Evolutionary conservation across 805 yeast genomes (phyloP).

Genomic region (Brettanomyces naardenensis): DNA sequence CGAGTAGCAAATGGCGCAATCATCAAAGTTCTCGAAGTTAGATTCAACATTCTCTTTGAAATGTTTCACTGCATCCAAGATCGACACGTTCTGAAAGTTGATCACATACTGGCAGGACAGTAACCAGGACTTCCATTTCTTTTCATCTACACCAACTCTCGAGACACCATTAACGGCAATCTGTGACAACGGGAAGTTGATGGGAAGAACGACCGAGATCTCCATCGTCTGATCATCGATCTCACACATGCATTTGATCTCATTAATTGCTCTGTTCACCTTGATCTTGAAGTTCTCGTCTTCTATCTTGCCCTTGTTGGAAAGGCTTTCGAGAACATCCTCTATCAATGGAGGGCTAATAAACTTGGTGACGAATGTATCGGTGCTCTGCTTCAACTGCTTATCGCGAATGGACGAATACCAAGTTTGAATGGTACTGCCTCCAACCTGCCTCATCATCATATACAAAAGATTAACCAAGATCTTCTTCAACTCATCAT

Average conservation of each 20-base stretch:
- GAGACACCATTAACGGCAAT: slow-evolving; percentile 71
- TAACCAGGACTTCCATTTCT: slow-evolving; percentile 92
- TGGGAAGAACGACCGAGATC: slow-evolving; percentile 66
- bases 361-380: slow-evolving; percentile 49
- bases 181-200: slow-evolving; percentile 67
- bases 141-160: slow-evolving; percentile 83
- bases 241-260: slow-evolving; percentile 61
- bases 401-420: slow-evolving; percentile 61
- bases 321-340: slow-evolving; percentile 38
- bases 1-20: slow-evolving; percentile 95
- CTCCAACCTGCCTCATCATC: slow-evolving; percentile 46
- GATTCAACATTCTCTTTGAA: slow-evolving; percentile 68
- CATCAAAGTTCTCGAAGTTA: slow-evolving; percentile 91
- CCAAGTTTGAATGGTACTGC: slow-evolving; percentile 60
- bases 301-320: slow-evolving; percentile 19
- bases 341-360: slow-evolving; percentile 60
- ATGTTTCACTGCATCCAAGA: slow-evolving; percentile 58
- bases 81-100: slow-evolving; percentile 64
- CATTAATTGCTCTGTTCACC: slow-evolving; percentile 53
- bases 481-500: slow-evolving; percentile 31
- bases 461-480: slow-evolving; percentile 44
- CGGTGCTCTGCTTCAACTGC: slow-evolving; percentile 52
- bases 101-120: slow-evolving; percentile 82
- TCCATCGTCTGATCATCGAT: slow-evolving; percentile 88
- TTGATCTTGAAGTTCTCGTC: slow-evolving; percentile 50